Percentiles rank a stretch among this genome's conserved stretches.
phyloP scores from a whole-genome alignment of 805 yeast genomes.

The Zygosaccharomyces bailii region DNA sequence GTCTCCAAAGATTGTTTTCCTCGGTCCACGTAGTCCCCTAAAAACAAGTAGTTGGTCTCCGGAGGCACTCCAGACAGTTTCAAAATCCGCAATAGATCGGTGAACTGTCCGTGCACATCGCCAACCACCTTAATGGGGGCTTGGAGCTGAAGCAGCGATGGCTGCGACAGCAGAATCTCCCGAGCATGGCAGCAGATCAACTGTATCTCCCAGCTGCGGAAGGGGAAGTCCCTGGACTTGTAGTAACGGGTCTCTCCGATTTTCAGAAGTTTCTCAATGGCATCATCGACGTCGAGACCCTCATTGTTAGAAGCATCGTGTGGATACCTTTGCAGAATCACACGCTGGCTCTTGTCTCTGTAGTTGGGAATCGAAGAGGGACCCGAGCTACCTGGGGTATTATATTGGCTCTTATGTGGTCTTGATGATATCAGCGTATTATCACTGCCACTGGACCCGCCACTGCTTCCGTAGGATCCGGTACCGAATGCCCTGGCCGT shows the following conservation, averaged over 20 bases:
- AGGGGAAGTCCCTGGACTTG: constrained; percentile 42
- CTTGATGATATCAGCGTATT: constrained; percentile 14
- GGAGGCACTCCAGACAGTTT: constrained; percentile 97
- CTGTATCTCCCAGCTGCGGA: constrained; percentile 53
- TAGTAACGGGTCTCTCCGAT: constrained; percentile 45
- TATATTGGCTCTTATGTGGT: constrained; percentile 3
- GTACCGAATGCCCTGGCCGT: constrained; percentile 35
- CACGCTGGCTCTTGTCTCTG: constrained; percentile 16
- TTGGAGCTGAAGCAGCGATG: constrained; percentile 59
- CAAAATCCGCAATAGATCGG: constrained; percentile 83
- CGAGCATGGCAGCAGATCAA: constrained; percentile 56
- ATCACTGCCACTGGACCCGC: constrained; percentile 13
- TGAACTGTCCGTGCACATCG: constrained; percentile 96
- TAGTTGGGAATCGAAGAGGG: constrained; percentile 20
- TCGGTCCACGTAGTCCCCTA: constrained; percentile 97
- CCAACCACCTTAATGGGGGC: constrained; percentile 84
- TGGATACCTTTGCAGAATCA: constrained; percentile 31
- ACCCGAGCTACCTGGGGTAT: constrained; percentile 3
- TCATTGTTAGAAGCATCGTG: constrained; percentile 30
- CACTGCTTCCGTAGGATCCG: constrained; percentile 9
- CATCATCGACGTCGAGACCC: constrained; percentile 53
- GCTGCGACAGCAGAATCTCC: constrained; percentile 59
- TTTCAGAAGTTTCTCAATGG: constrained; percentile 57
- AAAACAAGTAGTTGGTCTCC: constrained; percentile 80
- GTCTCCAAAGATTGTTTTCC: constrained; percentile 97